Evolutionary conservation across 768 basidiomycete genomes (phyloP), one percentile per base, ranked within the genome.

Genomic region (Gymnopilus dilepis): DNA sequence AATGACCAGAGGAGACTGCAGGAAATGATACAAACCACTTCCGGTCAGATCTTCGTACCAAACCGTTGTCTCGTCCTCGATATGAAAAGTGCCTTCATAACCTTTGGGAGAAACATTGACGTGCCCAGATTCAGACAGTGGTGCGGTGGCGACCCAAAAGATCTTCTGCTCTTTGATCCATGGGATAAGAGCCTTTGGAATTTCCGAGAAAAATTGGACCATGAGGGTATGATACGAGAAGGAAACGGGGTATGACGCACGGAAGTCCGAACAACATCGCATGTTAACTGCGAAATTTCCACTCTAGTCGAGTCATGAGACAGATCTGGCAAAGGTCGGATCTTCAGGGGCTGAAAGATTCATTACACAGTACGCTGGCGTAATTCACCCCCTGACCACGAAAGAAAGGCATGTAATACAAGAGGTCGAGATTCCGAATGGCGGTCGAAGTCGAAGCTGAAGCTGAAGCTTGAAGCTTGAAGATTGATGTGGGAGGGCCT

Each of bases 41-140:
- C 88, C 88, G 7, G 82, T 84, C 63, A 87, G 73, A 66, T 90
- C 87, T 64, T 89, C 86, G 64, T 90, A 89, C 87, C 88, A 89
- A 9, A 86, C 84, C 22, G 70, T 77, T 26, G 76, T 82, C 38
- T 76, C 69, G 54, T 80, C 72, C 11, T 81, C 76, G 54, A 86
- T 68, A 61, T 84, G 82, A 65, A 89, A 86, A 12, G 80, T 80
- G 4, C 82, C 80, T 41, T 78, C 72, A 34, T 65, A 66, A 31
- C 86, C 86, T 63, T 89, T 89, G 1, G 86, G 86, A 0, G 85
- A 87, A 24, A 89, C 71, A 65, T 89, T 88, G 38, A 90, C 81
- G 56, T 87, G 87, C 0, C 85, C 87, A n/a, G 80, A 76, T 0
- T 67, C 72, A n/a, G 68, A 72, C 33, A 89, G 79, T n/a, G 87